A percentile compares a stretch with the other conserved stretches of the same genome.
Conservation (phyloP, 2,329 filamentous ascomycete species). For the Aspergillus flavus region DNA sequence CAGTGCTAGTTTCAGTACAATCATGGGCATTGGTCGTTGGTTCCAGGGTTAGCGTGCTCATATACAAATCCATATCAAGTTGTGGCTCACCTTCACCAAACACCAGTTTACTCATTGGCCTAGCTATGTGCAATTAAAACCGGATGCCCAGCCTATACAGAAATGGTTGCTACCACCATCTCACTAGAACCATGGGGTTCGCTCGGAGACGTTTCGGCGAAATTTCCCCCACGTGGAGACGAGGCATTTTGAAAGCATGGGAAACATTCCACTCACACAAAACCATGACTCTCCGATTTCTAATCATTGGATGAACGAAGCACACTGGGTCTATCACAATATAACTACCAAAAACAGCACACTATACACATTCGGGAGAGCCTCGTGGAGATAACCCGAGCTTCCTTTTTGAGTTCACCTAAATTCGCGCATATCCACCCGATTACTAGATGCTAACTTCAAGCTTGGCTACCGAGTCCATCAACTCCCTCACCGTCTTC, state of each 20-base stretch:
- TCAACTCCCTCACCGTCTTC: slow-evolving; percentile 43
- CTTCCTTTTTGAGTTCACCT: neutral
- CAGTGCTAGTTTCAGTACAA: neutral
- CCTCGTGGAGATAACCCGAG: neutral
- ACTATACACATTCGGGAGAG: neutral
- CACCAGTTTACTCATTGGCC: neutral
- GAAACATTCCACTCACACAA: neutral
- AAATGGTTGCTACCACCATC: neutral
- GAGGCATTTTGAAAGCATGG: neutral
- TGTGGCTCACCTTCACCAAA: neutral
- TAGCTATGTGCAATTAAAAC: neutral
- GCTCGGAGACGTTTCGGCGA: slow-evolving; percentile 1
- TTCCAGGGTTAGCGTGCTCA: neutral
- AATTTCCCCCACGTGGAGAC: neutral
- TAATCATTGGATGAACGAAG: neutral
- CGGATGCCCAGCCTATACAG: too few relatives aligned
- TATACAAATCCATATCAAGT: neutral
- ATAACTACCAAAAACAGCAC: neutral
- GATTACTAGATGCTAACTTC: slow-evolving; percentile 30
- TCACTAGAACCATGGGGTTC: neutral
- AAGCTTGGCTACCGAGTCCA: slow-evolving; percentile 45
- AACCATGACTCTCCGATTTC: neutral
- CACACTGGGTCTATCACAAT: neutral
- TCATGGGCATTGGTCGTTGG: neutral
- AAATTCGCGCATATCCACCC: neutral